Evolutionary conservation across 2,329 filamentous ascomycete species (phyloP), one percentile per base, ranked within the genome.

Genomic region (Monilinia fructicola): DNA sequence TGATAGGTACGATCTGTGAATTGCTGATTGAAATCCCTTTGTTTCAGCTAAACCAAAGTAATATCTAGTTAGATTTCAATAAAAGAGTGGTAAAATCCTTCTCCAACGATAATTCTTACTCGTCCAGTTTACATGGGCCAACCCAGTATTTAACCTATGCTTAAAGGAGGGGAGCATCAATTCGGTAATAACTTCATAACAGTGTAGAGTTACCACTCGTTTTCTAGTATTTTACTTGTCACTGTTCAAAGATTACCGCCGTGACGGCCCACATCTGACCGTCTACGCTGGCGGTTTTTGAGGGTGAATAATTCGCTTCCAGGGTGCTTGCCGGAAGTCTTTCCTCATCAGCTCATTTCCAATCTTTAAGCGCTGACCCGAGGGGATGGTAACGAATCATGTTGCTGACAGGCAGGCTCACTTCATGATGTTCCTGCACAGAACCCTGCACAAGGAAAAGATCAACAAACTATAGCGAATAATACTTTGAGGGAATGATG

Each of bases 281-380:
- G 16, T 53, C 12, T 28, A 53, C 50, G 14, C 50, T 53, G 1
- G 14, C 50, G 26, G 50, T 31, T 53, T 53, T 18, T 53, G 26
- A 28, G n/a, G n/a, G n/a, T n/a, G n/a, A n/a, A n/a, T n/a, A n/a
- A n/a, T n/a, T n/a, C n/a, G n/a, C n/a, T n/a, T n/a, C n/a, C n/a
- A n/a, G n/a, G n/a, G n/a, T n/a, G n/a, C n/a, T n/a, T n/a, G n/a
- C n/a, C n/a, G n/a, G n/a, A n/a, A n/a, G n/a, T n/a, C n/a, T n/a
- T n/a, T n/a, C n/a, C n/a, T n/a, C n/a, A n/a, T n/a, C n/a, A 18
- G 42, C 54, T 56, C 54, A 21, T 56, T 40, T 40, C 31, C 35
- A 26, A 42, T 26, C 16, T 40, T 56, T 56, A 23, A 56, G 54
- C 54, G 54, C 54, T 14, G 54, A 23, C 35, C 54, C 54, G 54